These are phyloP conservation scores for Alisma plantagoaquatica DNA, from an alignment of 106 monocot genomes.

Conservation along the genomic window DNA sequence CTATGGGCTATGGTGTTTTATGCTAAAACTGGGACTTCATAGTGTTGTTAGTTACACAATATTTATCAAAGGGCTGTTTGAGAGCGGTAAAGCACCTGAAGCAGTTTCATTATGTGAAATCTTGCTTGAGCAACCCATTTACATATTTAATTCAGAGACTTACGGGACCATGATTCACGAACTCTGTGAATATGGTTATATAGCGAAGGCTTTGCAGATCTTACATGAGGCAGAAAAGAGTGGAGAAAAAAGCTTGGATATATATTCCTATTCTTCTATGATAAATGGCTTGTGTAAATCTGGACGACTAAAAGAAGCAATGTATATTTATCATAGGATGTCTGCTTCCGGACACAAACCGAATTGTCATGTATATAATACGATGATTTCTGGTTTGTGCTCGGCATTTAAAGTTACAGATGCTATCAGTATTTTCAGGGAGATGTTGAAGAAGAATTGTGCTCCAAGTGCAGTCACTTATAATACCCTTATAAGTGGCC, in stretches of 20 bases:
- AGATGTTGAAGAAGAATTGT: constrained; percentile 36
- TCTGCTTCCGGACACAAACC: constrained; percentile 34
- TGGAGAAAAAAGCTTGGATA: constrained; percentile 31
- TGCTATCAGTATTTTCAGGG: constrained; percentile 28
- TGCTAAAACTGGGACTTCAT: constrained; percentile 18
- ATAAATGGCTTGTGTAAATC: constrained; percentile 65
- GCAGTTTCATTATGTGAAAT: constrained; percentile 39
- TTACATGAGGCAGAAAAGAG: constrained; percentile 32
- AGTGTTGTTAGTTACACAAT: constrained; percentile 61
- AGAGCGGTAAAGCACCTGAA: constrained; percentile 39
- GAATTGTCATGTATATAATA: constrained; percentile 56
- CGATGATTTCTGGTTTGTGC: constrained; percentile 62
- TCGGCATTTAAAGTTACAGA: constrained; percentile 18
- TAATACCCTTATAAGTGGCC: constrained; percentile 69
- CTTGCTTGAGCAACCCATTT: neutral
- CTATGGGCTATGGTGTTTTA: constrained; percentile 42
- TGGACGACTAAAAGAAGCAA: constrained; percentile 49
- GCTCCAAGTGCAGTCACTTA: constrained; percentile 67
- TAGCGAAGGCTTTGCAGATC: constrained; percentile 52
- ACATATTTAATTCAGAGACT: constrained; percentile 35
- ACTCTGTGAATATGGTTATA: constrained; percentile 52
- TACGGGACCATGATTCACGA: constrained; percentile 76
- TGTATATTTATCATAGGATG: constrained; percentile 48
- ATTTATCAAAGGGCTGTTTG: constrained; percentile 63
- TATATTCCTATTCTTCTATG: constrained; percentile 71